These are phyloP conservation scores for Podila clonocystis DNA, from an alignment of 192 early-diverging fungal genomes.

Conservation along the genomic window DNA sequence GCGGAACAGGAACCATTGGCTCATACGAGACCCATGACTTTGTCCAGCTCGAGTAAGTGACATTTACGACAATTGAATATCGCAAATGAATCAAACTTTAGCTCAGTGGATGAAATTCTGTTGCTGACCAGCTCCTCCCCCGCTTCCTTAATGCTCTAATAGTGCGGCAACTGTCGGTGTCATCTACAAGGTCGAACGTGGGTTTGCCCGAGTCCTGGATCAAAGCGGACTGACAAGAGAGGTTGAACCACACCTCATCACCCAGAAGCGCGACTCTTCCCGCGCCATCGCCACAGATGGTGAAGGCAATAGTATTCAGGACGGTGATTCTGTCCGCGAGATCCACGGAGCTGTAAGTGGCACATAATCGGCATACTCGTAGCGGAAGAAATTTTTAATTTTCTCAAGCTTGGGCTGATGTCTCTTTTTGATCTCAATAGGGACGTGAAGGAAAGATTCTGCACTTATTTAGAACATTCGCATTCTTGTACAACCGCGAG, in stretches of 20 bases:
- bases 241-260: slow-evolving; percentile 75
- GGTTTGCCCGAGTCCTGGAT: slow-evolving; percentile 80
- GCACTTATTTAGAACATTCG: slow-evolving; percentile 84
- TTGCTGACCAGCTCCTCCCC: no score
- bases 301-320: slow-evolving; percentile 63
- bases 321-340: slow-evolving; percentile 82
- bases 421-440: slow-evolving; percentile 1
- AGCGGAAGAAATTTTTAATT: neutral
- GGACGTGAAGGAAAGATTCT: slow-evolving; percentile 76
- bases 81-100: no score
- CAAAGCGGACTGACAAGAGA: slow-evolving; percentile 74
- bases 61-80: neutral
- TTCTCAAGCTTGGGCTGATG: neutral
- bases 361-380: no score
- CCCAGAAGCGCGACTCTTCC: slow-evolving; percentile 72
- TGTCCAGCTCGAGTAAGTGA: slow-evolving; percentile 77
- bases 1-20: slow-evolving; percentile 63
- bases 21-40: slow-evolving; percentile 91
- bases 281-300: slow-evolving; percentile 58
- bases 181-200: slow-evolving; percentile 83
- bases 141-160: neutral
- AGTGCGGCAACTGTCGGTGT: slow-evolving; percentile 79
- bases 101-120: no score
- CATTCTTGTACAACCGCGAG: slow-evolving; percentile 84
- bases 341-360: slow-evolving; percentile 63